Conservation (phyloP, 139 green algal genomes). For the Chlamydomonas incerta region DNA sequence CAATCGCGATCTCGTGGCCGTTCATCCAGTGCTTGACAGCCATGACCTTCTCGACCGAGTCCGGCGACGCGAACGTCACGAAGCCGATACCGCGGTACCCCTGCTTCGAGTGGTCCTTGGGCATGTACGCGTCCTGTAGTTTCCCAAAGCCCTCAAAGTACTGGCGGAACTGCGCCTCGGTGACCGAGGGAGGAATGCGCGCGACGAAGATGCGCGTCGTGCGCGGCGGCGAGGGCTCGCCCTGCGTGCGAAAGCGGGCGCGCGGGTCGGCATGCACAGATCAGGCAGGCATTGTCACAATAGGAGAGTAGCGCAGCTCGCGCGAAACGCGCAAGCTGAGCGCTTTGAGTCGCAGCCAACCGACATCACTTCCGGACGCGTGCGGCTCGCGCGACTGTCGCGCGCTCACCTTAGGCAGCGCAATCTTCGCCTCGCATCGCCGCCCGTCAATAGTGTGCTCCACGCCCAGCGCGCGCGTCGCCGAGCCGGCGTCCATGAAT, state of each 20-base stretch:
- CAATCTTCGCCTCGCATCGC: conserved; percentile 84
- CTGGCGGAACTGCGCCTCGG: conserved; percentile 79
- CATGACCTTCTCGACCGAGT: conserved; percentile 79
- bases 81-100: conserved; percentile 91
- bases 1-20: conserved; percentile 89
- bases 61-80: conserved; percentile 82
- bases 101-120: conserved; percentile 83
- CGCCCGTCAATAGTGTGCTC: conserved; percentile 82
- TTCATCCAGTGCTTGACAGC: conserved; percentile 80
- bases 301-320: too few relatives aligned
- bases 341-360: too few relatives aligned
- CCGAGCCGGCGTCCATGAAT: conserved; percentile 63
- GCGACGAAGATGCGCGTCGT: conserved; percentile 92
- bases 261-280: too few relatives aligned
- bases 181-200: conserved; percentile 82
- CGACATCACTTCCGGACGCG: too few relatives aligned
- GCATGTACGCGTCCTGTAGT: conserved; percentile 93
- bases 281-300: too few relatives aligned
- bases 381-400: background rate
- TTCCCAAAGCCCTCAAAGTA: conserved; percentile 90
- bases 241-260: conserved; percentile 24
- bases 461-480: conserved; percentile 51
- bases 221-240: conserved; percentile 51
- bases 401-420: conserved; percentile 74
- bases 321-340: too few relatives aligned